Conservation (phyloP, 345 rosid genomes). For the Bretschneidera sinensis region DNA sequence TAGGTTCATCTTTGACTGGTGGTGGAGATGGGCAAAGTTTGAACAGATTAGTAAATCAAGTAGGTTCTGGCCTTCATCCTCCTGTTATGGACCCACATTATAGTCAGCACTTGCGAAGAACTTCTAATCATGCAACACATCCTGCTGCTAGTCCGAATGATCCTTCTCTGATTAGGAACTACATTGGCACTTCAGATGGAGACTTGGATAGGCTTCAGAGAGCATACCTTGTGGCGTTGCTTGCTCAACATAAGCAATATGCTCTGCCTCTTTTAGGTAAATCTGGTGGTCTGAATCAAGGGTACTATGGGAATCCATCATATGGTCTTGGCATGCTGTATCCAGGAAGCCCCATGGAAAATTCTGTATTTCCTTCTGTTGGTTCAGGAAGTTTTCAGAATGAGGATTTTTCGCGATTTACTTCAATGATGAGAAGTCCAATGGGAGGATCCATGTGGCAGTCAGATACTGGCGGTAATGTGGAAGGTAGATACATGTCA, state of each 20-base stretch:
- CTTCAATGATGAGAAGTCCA: conserved; percentile 57
- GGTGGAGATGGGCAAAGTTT: conserved; percentile 35
- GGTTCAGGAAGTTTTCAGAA: conserved; percentile 54
- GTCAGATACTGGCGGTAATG: conserved; percentile 44
- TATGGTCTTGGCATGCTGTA: conserved; percentile 47
- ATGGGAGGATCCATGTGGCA: conserved; percentile 51
- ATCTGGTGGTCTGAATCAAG: conserved; percentile 43
- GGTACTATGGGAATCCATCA: conserved; percentile 43
- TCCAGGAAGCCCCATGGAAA: conserved; percentile 40
- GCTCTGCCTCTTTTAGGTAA: conserved; percentile 39
- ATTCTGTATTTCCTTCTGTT: conserved; percentile 45
- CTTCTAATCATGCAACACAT: conserved; percentile 31
- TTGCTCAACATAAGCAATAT: conserved; percentile 63
- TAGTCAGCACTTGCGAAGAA: conserved; percentile 45
- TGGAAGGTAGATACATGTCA: conserved; percentile 41
- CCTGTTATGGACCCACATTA: conserved; percentile 46
- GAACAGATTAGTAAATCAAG: conserved; percentile 43
- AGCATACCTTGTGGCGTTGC: conserved; percentile 59
- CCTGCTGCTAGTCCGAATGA: conserved; percentile 32
- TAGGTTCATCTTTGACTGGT: conserved; percentile 44
- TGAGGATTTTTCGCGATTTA: conserved; percentile 42
- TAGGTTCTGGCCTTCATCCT: conserved; percentile 41
- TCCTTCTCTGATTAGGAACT: conserved; percentile 38
- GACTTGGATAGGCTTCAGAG: conserved; percentile 43
- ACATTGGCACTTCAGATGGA: conserved; percentile 35